Conservation (phyloP, 1,284 basidiomycete species). For the Leccinum griseonigrum region DNA sequence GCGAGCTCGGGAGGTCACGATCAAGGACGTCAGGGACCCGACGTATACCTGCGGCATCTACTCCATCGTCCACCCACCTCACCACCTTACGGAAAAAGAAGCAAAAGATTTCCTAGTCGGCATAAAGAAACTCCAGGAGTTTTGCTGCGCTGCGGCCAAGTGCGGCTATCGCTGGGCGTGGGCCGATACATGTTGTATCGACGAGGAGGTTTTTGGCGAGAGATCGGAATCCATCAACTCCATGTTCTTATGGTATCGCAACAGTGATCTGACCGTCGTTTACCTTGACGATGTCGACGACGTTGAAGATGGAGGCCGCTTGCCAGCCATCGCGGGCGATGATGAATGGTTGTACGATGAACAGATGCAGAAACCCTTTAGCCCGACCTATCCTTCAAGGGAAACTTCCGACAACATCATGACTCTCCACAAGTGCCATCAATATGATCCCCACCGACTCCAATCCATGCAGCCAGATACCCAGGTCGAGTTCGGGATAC, state of each 20-base stretch:
- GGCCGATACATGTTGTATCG: constrained; percentile 28
- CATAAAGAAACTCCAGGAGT: constrained; percentile 23
- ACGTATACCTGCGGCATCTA: constrained; percentile 11
- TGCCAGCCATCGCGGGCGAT: neutral
- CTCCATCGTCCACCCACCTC: constrained; percentile 5
- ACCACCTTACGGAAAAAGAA: neutral
- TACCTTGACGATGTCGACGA: constrained; percentile 26
- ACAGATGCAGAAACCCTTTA: constrained; percentile 19
- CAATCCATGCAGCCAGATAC: constrained; percentile 15
- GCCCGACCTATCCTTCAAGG: neutral
- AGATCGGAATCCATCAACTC: constrained; percentile 23
- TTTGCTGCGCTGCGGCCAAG: constrained; percentile 19
- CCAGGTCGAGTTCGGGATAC: constrained; percentile 16
- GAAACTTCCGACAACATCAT: constrained; percentile 3
- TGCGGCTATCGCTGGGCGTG: constrained; percentile 26
- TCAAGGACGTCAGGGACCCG: constrained; percentile 14
- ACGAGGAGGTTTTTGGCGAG: constrained; percentile 18
- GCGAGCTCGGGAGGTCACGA: constrained; percentile 15
- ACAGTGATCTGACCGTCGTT: constrained; percentile 23
- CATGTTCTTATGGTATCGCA: constrained; percentile 27
- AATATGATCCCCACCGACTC: constrained; percentile 4
- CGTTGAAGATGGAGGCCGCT: constrained; percentile 10
- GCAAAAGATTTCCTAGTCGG: neutral
- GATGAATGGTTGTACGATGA: constrained; percentile 20
- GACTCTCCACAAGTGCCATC: constrained; percentile 13